Conservation (phyloP, 257 asterid genomes). For the Echium plantagineum region DNA sequence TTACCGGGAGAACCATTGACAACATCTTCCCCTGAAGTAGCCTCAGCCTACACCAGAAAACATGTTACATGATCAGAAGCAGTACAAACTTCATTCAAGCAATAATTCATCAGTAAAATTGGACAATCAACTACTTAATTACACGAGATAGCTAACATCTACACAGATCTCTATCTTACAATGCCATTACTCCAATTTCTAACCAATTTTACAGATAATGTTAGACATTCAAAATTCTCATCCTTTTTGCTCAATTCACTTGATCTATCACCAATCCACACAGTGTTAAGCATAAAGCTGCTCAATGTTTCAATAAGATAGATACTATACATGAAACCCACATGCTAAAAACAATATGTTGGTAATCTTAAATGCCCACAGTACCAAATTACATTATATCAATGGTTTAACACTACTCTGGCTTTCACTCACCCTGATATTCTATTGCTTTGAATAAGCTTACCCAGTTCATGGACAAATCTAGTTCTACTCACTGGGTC, state of each 20-base stretch:
- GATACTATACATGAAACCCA: no score
- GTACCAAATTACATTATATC: no score
- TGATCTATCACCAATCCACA: not conserved
- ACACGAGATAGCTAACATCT: not conserved
- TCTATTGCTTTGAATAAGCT: no score
- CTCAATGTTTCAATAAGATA: not conserved
- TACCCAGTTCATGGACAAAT: no score
- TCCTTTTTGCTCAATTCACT: not conserved
- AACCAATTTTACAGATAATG: not conserved
- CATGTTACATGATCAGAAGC: conserved; percentile 1
- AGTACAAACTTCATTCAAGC: not conserved
- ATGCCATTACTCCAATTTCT: not conserved
- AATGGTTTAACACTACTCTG: no score
- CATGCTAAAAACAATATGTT: no score
- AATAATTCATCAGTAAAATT: not conserved
- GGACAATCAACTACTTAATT: not conserved
- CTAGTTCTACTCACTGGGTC: no score
- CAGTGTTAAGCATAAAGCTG: not conserved
- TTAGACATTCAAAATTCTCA: not conserved
- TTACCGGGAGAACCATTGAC: conserved; percentile 32
- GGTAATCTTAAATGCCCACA: no score
- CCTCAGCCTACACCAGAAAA: conserved; percentile 30
- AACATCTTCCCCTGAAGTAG: conserved; percentile 23
- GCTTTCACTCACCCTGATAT: no score
- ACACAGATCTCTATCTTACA: not conserved